phyloP scores from a whole-genome alignment of 305 asterid species.

The Stenogyne calaminthoides region DNA sequence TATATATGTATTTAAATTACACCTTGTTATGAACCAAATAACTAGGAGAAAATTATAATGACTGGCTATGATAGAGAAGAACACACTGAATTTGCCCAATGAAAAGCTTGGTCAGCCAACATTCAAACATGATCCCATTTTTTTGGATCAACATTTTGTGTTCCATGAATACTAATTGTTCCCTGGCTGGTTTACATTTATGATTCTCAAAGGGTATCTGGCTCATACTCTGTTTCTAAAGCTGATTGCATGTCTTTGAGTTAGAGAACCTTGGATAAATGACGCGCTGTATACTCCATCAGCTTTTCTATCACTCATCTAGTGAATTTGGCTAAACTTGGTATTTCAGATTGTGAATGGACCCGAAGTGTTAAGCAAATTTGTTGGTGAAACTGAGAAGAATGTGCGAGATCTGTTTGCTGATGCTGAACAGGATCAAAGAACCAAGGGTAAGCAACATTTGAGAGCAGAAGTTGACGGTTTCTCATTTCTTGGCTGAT shows the following conservation, averaged over 20 bases:
- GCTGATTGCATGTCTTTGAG: conserved; percentile 25
- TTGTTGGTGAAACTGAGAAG: conserved; percentile 99
- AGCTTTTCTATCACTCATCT: conserved; percentile 13
- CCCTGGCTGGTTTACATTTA: conserved; percentile 12
- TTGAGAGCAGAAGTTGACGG: conserved; percentile 21
- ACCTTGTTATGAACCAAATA: conserved; percentile 2
- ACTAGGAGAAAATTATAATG: conserved; percentile 24
- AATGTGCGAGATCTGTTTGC: conserved; percentile 98
- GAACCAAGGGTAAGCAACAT: conserved; percentile 66
- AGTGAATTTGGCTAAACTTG: conserved; percentile 28
- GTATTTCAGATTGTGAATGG: conserved; percentile 90
- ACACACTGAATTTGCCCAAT: neutral
- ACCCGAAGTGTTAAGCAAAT: conserved; percentile 97
- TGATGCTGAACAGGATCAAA: conserved; percentile 98
- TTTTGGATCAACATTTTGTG: conserved; percentile 7
- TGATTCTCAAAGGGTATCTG: conserved; percentile 21
- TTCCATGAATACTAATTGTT: conserved; percentile 16
- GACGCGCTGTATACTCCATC: conserved; percentile 19
- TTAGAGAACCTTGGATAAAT: conserved; percentile 21
- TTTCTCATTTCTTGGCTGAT: conserved; percentile 29
- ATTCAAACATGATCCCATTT: conserved; percentile 9
- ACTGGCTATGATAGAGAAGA: neutral
- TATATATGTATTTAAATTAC: conserved; percentile 20
- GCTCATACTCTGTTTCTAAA: conserved; percentile 21
- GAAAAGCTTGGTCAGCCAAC: neutral